Percentiles rank a stretch among this genome's conserved stretches.
phyloP scores from a whole-genome alignment of 2,329 filamentous ascomycete species.

The Epichloe scottii region DNA sequence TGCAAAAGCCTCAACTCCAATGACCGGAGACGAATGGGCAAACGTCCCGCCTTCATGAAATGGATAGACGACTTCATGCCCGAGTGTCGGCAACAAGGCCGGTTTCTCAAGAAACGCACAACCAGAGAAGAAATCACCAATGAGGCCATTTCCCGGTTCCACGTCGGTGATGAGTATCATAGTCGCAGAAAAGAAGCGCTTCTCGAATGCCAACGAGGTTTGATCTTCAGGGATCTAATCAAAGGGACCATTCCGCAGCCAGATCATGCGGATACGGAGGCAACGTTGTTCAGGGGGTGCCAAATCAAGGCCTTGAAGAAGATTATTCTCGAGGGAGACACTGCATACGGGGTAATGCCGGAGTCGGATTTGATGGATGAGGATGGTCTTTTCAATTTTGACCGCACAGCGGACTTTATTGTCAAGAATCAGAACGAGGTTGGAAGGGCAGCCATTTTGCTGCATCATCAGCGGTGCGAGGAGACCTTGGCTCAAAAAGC shows the following conservation, averaged over 20 bases:
- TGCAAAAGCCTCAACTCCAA: slow-evolving; percentile 33
- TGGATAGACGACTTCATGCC: slow-evolving; percentile 57
- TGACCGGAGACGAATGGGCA: slow-evolving; percentile 42
- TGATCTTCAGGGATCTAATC: slow-evolving; percentile 34
- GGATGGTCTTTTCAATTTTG: slow-evolving; percentile 31
- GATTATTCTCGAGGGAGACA: slow-evolving; percentile 35
- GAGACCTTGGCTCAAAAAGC: neutral
- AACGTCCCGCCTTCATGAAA: slow-evolving; percentile 41
- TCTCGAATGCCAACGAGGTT: slow-evolving; percentile 25
- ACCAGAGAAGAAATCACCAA: slow-evolving; percentile 34
- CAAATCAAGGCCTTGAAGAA: slow-evolving; percentile 31
- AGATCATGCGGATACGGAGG: slow-evolving; percentile 6
- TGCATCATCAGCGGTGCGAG: slow-evolving; percentile 10
- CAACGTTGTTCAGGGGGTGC: neutral
- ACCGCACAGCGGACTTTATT: slow-evolving; percentile 31
- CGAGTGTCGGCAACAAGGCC: slow-evolving; percentile 27
- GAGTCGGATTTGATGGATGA: slow-evolving; percentile 17
- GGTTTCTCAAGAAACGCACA: slow-evolving; percentile 16
- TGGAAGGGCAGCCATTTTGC: slow-evolving; percentile 19
- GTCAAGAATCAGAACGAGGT: slow-evolving; percentile 24
- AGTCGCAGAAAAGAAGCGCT: slow-evolving; percentile 28
- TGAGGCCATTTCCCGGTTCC: slow-evolving; percentile 42
- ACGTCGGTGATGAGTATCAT: slow-evolving; percentile 30
- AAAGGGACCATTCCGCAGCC: slow-evolving; percentile 19
- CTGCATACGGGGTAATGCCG: slow-evolving; percentile 22